A percentile compares a stretch with the other conserved stretches of the same genome.
Evolutionary conservation across 768 basidiomycete species (phyloP).

Genomic region (Trametes villosa): DNA sequence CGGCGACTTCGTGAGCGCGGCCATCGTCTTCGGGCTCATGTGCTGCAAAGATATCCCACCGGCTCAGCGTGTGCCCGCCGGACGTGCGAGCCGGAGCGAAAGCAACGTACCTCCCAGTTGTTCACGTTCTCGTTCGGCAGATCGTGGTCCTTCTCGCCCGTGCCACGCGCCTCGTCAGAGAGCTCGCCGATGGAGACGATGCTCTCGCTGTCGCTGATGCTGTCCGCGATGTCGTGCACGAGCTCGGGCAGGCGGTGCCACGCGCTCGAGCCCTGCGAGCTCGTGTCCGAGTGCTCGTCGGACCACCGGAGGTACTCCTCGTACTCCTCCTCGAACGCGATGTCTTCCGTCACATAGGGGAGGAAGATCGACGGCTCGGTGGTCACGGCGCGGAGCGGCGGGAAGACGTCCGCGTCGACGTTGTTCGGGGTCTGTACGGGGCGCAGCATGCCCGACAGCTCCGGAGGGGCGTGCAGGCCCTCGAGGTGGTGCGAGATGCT

Average conservation of each 20-base stretch:
- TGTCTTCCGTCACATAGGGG: constrained; percentile 91
- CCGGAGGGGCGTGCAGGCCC: constrained; percentile 73
- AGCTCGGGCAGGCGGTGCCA: constrained; percentile 87
- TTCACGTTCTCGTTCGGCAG: constrained; percentile 81
- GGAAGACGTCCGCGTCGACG: constrained; percentile 91
- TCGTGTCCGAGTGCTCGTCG: constrained; percentile 51
- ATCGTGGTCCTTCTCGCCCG: constrained; percentile 64
- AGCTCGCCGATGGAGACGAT: constrained; percentile 89
- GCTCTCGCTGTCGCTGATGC: constrained; percentile 94
- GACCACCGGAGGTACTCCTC: constrained; percentile 90
- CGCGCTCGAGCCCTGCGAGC: constrained; percentile 54
- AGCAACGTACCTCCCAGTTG: constrained; percentile 86
- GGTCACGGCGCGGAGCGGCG: constrained; percentile 86
- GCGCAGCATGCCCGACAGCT: constrained; percentile 74
- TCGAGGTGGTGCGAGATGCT: constrained; percentile 85
- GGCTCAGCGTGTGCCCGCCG: background rate
- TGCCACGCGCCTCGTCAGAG: constrained; percentile 73
- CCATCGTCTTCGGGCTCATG: constrained; percentile 96
- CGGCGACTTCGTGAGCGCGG: constrained; percentile 89
- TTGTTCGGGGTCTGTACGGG: constrained; percentile 76
- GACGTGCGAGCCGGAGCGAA: no score
- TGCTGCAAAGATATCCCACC: constrained; percentile 55
- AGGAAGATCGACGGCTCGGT: constrained; percentile 84
- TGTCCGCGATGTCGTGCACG: constrained; percentile 79
- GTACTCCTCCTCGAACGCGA: constrained; percentile 95